Evolutionary conservation across 2,329 filamentous ascomycete genomes (phyloP).

Genomic region (Thermomyces lanuginosus): DNA sequence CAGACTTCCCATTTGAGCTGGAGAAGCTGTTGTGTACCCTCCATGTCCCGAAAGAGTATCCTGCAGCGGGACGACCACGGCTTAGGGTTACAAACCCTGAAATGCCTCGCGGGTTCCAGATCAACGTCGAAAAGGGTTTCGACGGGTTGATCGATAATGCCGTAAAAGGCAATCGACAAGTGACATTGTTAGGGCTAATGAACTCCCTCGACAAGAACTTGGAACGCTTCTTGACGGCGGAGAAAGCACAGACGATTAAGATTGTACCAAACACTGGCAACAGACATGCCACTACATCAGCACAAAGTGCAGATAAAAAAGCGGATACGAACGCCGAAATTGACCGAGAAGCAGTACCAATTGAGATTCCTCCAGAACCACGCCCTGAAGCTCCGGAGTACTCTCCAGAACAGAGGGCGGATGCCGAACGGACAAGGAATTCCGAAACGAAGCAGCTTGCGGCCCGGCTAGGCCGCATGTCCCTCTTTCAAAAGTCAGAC

Average conservation of each 20-base stretch:
- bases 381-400: slow-evolving; percentile 25
- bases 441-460: slow-evolving; percentile 57
- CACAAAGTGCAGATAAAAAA: slow-evolving; percentile 3
- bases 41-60: slow-evolving; percentile 48
- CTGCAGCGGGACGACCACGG: slow-evolving; percentile 35
- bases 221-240: slow-evolving; percentile 50
- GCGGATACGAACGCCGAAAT: slow-evolving; percentile 1
- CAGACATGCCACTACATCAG: too few species aligned
- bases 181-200: slow-evolving; percentile 48
- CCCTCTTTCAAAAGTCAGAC: slow-evolving; percentile 49
- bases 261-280: slow-evolving; percentile 45
- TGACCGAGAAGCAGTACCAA: slow-evolving; percentile 3
- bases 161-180: slow-evolving; percentile 25
- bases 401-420: slow-evolving; percentile 42
- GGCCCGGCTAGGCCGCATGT: slow-evolving; percentile 52
- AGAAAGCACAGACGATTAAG: slow-evolving; percentile 58
- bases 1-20: slow-evolving; percentile 69
- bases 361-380: not conserved
- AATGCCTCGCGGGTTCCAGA: slow-evolving; percentile 54
- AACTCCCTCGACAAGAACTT: slow-evolving; percentile 58
- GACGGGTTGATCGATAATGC: slow-evolving; percentile 42
- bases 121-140: slow-evolving; percentile 65
- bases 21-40: slow-evolving; percentile 51
- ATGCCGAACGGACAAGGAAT: slow-evolving; percentile 47
- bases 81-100: slow-evolving; percentile 52